Evolutionary conservation across 2,329 filamentous ascomycete genomes (phyloP).

Genomic region (Monosporascus sp.): DNA sequence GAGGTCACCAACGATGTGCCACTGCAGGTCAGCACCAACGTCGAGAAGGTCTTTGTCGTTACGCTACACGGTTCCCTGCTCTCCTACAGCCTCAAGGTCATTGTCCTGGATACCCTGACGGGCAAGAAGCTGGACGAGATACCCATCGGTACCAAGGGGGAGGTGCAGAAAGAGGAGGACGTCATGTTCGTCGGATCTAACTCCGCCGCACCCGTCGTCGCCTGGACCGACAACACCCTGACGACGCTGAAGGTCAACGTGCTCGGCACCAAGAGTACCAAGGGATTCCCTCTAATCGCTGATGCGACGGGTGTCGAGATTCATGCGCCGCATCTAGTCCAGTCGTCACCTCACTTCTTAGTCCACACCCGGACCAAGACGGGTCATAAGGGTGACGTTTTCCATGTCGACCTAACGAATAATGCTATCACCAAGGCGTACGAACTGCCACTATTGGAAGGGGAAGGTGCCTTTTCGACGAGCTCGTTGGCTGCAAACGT

Average conservation of each 20-base stretch:
- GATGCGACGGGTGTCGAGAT: constrained; percentile 52
- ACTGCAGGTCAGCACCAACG: constrained; percentile 68
- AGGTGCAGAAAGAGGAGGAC: constrained; percentile 58
- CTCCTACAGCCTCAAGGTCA: constrained; percentile 72
- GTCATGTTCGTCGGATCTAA: constrained; percentile 73
- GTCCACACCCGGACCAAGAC: constrained; percentile 69
- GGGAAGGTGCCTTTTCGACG: constrained; percentile 69
- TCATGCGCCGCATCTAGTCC: constrained; percentile 67
- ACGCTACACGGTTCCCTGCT: constrained; percentile 64
- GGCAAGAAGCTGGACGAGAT: constrained; percentile 70
- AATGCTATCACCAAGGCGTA: constrained; percentile 71
- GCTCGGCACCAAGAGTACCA: constrained; percentile 53
- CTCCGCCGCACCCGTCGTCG: constrained; percentile 67
- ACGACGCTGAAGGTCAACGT: constrained; percentile 67
- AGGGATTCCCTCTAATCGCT: constrained; percentile 46
- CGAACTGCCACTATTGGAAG: constrained; percentile 65
- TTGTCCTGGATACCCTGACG: constrained; percentile 64
- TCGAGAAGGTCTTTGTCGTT: constrained; percentile 68
- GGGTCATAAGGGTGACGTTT: constrained; percentile 79
- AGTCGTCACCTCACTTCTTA: constrained; percentile 75
- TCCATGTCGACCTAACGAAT: constrained; percentile 70
- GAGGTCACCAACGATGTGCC: constrained; percentile 65
- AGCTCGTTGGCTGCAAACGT: constrained; percentile 75
- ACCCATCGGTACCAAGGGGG: constrained; percentile 65
- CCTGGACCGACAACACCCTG: constrained; percentile 62